These are phyloP conservation scores for Mimosa pudica DNA, from an alignment of 306 rosid species.

Conservation along the genomic window DNA sequence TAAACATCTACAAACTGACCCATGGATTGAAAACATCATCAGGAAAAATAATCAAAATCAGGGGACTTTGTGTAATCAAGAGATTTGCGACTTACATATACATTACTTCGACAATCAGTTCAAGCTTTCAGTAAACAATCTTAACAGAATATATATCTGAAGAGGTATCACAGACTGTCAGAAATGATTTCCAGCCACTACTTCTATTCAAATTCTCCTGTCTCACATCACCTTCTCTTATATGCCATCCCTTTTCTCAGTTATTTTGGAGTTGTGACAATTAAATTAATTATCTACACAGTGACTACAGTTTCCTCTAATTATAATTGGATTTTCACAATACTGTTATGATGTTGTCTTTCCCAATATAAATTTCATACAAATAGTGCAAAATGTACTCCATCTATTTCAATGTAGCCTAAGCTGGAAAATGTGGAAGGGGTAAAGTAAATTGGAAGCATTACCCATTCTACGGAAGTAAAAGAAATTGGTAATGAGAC, in stretches of 20 bases:
- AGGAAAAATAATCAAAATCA: not conserved
- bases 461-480: constrained; percentile 94
- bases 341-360: not conserved
- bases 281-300: not conserved
- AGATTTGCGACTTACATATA: not conserved
- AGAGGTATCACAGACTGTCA: not conserved
- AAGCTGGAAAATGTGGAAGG: no score
- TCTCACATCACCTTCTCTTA: not conserved
- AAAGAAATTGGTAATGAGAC: constrained; percentile 82
- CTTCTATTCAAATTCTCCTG: not conserved
- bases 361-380: not conserved
- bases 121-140: not conserved
- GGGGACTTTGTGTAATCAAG: not conserved
- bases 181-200: not conserved
- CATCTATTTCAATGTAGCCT: not conserved
- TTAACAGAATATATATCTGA: not conserved
- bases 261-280: not conserved
- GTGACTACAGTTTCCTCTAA: not conserved
- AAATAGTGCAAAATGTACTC: not conserved
- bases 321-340: not conserved
- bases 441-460: constrained; percentile 2
- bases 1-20: not conserved
- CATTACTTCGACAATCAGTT: not conserved
- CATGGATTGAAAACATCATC: not conserved
- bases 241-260: not conserved